A percentile compares a stretch with the other conserved stretches of the same genome.
Conservation (phyloP, 306 rosid genomes). For the Dryas octopetala region DNA sequence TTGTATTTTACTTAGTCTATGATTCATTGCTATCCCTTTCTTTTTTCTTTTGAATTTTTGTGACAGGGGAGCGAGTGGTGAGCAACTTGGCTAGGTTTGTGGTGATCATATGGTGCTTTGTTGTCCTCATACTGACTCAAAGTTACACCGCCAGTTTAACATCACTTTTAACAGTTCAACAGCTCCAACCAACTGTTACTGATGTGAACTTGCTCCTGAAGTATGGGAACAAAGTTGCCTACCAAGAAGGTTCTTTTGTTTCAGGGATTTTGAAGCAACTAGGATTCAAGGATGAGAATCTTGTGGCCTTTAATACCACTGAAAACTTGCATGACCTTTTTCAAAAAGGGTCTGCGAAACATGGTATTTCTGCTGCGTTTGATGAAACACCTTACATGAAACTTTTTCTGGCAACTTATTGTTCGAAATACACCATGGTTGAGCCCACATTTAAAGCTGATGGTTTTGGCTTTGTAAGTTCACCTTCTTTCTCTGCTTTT, state of each 20-base stretch:
- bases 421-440: constrained; percentile 21
- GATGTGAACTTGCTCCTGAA: constrained; percentile 23
- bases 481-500: too few species aligned
- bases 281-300: background rate
- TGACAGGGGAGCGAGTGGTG: constrained; percentile 20
- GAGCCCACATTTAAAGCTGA: constrained; percentile 22
- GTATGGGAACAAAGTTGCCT: constrained; percentile 8
- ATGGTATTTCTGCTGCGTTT: constrained; percentile 20
- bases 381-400: constrained; percentile 16
- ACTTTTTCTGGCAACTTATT: constrained; percentile 12
- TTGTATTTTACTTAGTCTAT: background rate
- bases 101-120: constrained; percentile 22
- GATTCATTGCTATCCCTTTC: too few species aligned
- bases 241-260: constrained; percentile 11
- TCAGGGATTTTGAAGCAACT: background rate
- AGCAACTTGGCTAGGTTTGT: constrained; percentile 25
- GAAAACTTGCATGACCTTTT: constrained; percentile 11
- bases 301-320: background rate
- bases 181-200: constrained; percentile 26
- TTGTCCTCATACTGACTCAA: constrained; percentile 22
- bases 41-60: background rate
- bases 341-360: background rate
- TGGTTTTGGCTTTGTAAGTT: constrained; percentile 13
- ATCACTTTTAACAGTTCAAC: constrained; percentile 23
- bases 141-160: constrained; percentile 28